Percentiles rank a stretch among this genome's conserved stretches.
These are phyloP conservation scores for Amorphotheca resinae DNA, from an alignment of 495 filamentous ascomycete species.

Conservation along the genomic window DNA sequence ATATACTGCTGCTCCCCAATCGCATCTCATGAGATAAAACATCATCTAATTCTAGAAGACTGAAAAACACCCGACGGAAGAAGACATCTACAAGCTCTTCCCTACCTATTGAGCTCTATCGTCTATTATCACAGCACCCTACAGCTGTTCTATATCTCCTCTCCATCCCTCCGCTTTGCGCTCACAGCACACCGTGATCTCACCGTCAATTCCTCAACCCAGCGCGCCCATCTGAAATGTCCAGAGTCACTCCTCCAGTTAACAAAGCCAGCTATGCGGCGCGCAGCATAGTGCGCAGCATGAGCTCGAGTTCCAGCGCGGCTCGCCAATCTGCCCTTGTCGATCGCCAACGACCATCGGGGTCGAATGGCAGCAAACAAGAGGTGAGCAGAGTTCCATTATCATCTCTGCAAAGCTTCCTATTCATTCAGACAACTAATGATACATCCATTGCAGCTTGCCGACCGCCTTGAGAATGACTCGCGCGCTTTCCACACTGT, in stretches of 20 bases:
- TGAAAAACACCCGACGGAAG: too few species aligned
- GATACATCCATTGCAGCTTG: constrained; percentile 10
- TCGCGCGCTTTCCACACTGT: constrained; percentile 6
- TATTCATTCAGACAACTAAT: background rate
- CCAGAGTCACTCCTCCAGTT: constrained; percentile 16
- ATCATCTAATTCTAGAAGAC: too few species aligned
- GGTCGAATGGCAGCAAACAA: constrained; percentile 14
- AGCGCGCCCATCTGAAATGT: constrained; percentile 8
- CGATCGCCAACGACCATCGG: constrained; percentile 9
- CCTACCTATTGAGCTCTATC: too few species aligned
- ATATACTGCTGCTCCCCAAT: too few species aligned
- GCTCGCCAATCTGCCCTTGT: constrained; percentile 14
- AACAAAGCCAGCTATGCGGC: constrained; percentile 12
- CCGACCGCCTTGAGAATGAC: constrained; percentile 15
- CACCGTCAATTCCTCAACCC: constrained; percentile 15
- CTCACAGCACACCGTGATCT: constrained; percentile 7
- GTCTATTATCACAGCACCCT: too few species aligned
- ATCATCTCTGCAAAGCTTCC: too few species aligned
- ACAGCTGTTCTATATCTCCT: background rate
- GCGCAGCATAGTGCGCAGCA: constrained; percentile 13
- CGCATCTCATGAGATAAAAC: too few species aligned
- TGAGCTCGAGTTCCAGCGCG: constrained; percentile 10
- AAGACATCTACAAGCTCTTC: too few species aligned
- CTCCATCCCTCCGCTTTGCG: background rate
- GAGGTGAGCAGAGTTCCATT: constrained; percentile 4